Percentiles rank a stretch among this genome's conserved stretches.
Evolutionary conservation across 768 basidiomycete species (phyloP).

Genomic region (Rossbeevera mucosa): DNA sequence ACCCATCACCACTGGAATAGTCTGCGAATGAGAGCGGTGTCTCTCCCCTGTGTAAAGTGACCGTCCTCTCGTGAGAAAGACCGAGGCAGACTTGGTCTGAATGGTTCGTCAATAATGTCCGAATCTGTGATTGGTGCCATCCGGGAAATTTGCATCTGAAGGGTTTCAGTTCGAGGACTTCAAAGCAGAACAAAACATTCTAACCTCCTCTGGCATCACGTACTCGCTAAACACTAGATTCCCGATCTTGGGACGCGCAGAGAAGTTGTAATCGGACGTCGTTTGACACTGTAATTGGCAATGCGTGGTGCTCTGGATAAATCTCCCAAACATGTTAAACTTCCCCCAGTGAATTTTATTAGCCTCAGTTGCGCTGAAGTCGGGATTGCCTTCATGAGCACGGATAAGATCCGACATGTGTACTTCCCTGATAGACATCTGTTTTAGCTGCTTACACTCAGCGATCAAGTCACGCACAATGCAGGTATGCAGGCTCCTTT

Average conservation of each 20-base stretch:
- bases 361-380: constrained; percentile 61
- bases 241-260: constrained; percentile 49
- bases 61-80: constrained; percentile 31
- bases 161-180: constrained; percentile 2
- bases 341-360: constrained; percentile 92
- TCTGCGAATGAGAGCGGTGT: constrained; percentile 46
- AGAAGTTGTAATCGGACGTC: constrained; percentile 58
- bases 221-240: constrained; percentile 51
- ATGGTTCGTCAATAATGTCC: constrained; percentile 41
- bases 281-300: constrained; percentile 71
- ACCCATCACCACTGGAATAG: constrained; percentile 42
- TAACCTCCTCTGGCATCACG: constrained; percentile 69
- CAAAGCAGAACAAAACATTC: constrained; percentile 12
- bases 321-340: constrained; percentile 87
- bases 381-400: constrained; percentile 80
- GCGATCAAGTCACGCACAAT: constrained; percentile 43
- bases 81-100: constrained; percentile 29
- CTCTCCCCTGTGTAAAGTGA: constrained; percentile 32
- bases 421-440: constrained; percentile 63
- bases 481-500: constrained; percentile 87
- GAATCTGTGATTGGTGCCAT: constrained; percentile 48
- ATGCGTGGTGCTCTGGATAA: constrained; percentile 70
- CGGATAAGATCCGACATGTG: constrained; percentile 87
- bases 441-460: constrained; percentile 5
- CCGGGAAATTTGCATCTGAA: constrained; percentile 63